Conservation (phyloP, 306 rosid species). For the Prunus persica region DNA sequence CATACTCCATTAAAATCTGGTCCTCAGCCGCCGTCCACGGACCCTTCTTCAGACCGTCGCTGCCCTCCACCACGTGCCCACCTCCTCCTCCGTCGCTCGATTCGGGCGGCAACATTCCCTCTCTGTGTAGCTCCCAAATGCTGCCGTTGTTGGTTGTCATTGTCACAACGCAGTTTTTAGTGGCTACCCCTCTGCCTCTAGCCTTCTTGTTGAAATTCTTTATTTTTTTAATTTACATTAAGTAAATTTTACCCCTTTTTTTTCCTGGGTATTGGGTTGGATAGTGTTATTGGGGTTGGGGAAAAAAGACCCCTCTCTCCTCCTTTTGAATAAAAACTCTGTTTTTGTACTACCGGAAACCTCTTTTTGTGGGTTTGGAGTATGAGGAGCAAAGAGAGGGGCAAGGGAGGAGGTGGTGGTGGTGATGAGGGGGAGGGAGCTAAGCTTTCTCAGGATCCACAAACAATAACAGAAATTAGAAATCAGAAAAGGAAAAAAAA, state of each 20-base stretch:
- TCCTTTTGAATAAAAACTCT: not conserved
- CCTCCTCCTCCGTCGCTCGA: slow-evolving; percentile 3
- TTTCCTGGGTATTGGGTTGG: not conserved
- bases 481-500: no score
- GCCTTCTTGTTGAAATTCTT: no score
- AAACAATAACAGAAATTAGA: not conserved
- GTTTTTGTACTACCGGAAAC: no score
- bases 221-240: no score
- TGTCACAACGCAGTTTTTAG: not conserved
- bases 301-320: not conserved
- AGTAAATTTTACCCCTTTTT: not conserved
- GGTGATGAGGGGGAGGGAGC: not conserved
- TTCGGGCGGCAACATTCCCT: slow-evolving; percentile 16
- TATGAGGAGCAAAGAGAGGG: not conserved
- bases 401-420: not conserved
- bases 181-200: not conserved
- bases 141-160: slow-evolving; percentile 13
- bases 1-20: slow-evolving; percentile 65
- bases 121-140: slow-evolving; percentile 3
- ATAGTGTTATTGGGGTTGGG: not conserved
- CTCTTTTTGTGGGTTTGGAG: no score
- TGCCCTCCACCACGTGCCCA: slow-evolving; percentile 10
- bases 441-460: not conserved
- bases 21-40: slow-evolving; percentile 91
- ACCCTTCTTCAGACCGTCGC: slow-evolving; percentile 56